These are phyloP conservation scores for Populus hybrid DNA, from an alignment of 441 rosid species.

Conservation along the genomic window DNA sequence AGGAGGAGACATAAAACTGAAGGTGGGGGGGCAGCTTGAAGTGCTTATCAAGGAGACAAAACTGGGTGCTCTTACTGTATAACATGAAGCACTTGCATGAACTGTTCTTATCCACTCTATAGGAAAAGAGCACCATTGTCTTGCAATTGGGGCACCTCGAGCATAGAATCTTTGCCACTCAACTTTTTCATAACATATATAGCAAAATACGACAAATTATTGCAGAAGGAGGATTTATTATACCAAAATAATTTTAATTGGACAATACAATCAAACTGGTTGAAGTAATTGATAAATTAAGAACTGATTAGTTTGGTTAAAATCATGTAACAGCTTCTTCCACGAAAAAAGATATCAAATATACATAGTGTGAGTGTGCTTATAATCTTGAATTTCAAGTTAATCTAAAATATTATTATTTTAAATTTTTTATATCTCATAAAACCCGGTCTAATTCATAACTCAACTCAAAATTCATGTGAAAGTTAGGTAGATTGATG, in stretches of 20 bases:
- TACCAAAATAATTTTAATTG: neutral
- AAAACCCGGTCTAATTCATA: no score
- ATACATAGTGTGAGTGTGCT: no score
- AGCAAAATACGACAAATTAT: neutral
- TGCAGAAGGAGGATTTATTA: neutral
- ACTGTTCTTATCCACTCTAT: neutral
- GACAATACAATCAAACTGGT: neutral
- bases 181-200: neutral
- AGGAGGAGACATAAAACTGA: neutral
- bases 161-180: neutral
- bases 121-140: neutral
- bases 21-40: neutral
- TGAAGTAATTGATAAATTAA: neutral
- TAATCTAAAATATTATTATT: no score
- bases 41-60: neutral
- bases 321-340: neutral
- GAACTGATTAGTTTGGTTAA: neutral
- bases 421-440: no score
- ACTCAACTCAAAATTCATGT: no score
- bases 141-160: neutral
- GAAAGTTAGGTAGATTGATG: no score
- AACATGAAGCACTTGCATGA: neutral
- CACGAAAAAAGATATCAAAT: no score
- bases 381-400: no score
- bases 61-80: neutral